Conservation (phyloP, 345 rosid genomes). For the Populus alba region DNA sequence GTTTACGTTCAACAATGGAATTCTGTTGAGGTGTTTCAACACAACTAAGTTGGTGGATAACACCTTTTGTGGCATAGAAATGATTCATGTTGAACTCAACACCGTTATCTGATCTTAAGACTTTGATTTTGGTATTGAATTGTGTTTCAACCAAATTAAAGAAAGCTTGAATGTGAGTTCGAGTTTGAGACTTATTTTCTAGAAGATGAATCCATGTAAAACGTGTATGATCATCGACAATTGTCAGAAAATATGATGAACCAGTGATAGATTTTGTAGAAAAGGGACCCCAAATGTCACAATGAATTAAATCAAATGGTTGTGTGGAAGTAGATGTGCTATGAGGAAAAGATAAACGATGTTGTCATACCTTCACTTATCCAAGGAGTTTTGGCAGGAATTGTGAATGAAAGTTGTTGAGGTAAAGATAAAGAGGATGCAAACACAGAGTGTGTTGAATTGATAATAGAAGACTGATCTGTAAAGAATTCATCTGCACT, state of each 20-base stretch:
- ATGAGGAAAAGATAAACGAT: too few relatives aligned
- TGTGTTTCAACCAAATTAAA: background rate
- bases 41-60: background rate
- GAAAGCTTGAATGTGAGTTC: background rate
- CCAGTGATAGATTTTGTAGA: background rate
- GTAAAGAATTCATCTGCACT: too few relatives aligned
- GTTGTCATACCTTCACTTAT: too few relatives aligned
- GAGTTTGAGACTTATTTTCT: background rate
- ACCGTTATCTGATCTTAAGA: background rate
- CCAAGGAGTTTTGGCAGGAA: too few relatives aligned
- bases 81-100: background rate
- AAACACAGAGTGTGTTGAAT: too few relatives aligned
- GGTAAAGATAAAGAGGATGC: too few relatives aligned
- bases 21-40: too few relatives aligned
- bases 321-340: background rate
- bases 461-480: too few relatives aligned
- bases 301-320: background rate
- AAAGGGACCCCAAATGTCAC: background rate
- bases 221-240: background rate
- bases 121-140: background rate
- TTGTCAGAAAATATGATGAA: background rate
- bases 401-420: too few relatives aligned
- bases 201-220: background rate
- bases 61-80: background rate
- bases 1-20: too few relatives aligned